Percentiles rank a stretch among this genome's conserved stretches.
Conservation (phyloP, 345 rosid genomes). For the Eucalyptus cloeziana region DNA sequence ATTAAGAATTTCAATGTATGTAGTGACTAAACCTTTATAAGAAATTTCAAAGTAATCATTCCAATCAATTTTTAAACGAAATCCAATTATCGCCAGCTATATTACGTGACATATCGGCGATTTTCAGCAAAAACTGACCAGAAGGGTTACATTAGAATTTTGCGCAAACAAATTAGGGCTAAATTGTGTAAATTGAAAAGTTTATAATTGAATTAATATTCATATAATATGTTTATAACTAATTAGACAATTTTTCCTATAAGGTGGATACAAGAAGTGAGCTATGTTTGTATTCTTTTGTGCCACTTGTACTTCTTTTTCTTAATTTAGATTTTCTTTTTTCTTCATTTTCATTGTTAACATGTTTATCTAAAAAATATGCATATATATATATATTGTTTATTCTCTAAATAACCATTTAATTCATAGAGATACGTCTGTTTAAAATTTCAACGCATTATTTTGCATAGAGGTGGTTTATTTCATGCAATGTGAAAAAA, state of each 20-base stretch:
- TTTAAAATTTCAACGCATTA: background rate
- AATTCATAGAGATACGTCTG: background rate
- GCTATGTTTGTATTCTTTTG: background rate
- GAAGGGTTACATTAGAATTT: no score
- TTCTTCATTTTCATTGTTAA: background rate
- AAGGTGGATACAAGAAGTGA: background rate
- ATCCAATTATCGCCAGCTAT: accelerated
- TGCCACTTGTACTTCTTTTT: background rate
- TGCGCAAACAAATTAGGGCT: background rate
- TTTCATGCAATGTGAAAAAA: no score
- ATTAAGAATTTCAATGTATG: background rate
- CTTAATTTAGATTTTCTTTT: no score
- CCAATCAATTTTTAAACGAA: accelerated
- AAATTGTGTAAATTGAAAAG: no score
- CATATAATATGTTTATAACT: no score
- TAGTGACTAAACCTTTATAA: background rate
- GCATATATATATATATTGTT: background rate
- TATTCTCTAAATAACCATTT: background rate
- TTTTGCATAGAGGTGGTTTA: no score
- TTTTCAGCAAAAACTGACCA: accelerated
- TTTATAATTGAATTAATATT: accelerated
- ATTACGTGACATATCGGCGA: accelerated
- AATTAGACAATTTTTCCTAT: background rate
- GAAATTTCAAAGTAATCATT: no score
- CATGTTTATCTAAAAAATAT: no score